Conservation (phyloP, 2,329 filamentous ascomycete species). For the Penicillium sp. region DNA sequence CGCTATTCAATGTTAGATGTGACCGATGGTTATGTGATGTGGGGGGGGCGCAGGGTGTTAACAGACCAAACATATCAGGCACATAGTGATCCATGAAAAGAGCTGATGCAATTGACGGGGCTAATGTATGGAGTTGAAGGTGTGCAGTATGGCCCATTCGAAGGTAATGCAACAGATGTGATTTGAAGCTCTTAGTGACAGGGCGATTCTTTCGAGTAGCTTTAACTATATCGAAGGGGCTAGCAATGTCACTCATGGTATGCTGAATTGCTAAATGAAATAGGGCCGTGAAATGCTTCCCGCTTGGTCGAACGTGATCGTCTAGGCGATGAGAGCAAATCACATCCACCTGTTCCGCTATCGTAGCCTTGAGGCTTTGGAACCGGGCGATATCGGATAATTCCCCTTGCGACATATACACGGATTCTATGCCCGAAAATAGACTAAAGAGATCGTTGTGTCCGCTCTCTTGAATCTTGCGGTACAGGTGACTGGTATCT, state of each 20-base stretch:
- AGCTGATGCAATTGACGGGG: conserved; percentile 12
- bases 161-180: conserved; percentile 14
- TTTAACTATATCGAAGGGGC: not conserved
- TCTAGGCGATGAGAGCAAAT: not conserved
- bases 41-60: too few relatives aligned
- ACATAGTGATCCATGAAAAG: conserved; percentile 26
- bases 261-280: not conserved
- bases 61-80: conserved; percentile 16
- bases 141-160: conserved; percentile 3
- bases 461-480: not conserved
- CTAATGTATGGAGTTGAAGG: not conserved
- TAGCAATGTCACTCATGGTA: not conserved
- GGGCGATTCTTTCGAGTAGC: not conserved
- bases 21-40: not conserved
- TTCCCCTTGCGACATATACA: not conserved
- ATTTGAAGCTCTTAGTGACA: not conserved
- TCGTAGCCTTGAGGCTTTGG: not conserved
- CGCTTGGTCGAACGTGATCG: not conserved
- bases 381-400: not conserved
- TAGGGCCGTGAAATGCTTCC: not conserved
- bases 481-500: not conserved
- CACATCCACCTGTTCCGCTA: not conserved
- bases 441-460: not conserved
- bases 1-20: not conserved
- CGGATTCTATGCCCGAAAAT: not conserved